phyloP scores from a whole-genome alignment of 768 basidiomycete species.

The Neoboletus subvelutipes region DNA sequence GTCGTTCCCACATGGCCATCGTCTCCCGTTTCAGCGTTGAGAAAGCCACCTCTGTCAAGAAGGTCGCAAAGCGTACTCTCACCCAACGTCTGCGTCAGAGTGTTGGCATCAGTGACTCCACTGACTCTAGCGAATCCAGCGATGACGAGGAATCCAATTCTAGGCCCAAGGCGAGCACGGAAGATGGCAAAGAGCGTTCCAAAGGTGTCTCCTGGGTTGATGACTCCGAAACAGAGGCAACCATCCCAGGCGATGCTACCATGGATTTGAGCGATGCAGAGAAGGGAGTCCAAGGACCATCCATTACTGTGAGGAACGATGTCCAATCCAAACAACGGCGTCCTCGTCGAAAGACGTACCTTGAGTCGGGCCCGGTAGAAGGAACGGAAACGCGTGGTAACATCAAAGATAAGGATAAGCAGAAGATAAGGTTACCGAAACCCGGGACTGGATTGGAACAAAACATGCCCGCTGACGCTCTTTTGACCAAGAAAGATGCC shows the following conservation, averaged over 20 bases:
- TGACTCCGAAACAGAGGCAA: slow-evolving; percentile 33
- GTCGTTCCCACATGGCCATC: slow-evolving; percentile 89
- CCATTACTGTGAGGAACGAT: slow-evolving; percentile 15
- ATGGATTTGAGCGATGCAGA: slow-evolving; percentile 20
- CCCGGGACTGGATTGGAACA: slow-evolving; percentile 61
- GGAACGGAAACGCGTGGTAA: slow-evolving; percentile 16
- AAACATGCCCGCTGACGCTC: slow-evolving; percentile 86
- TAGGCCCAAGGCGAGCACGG: slow-evolving; percentile 16
- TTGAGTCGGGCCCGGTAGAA: slow-evolving; percentile 24
- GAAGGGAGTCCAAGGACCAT: slow-evolving; percentile 12
- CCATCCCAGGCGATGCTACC: slow-evolving; percentile 26
- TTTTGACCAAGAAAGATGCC: slow-evolving; percentile 70
- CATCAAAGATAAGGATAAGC: slow-evolving; percentile 23
- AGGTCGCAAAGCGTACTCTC: slow-evolving; percentile 76
- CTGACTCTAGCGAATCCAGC: slow-evolving; percentile 49
- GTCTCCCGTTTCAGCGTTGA: slow-evolving; percentile 74
- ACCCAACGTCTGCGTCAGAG: slow-evolving; percentile 74
- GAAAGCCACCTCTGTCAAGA: slow-evolving; percentile 78
- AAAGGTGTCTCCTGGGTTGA: slow-evolving; percentile 35
- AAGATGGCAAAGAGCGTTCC: slow-evolving; percentile 22
- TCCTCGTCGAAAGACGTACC: slow-evolving; percentile 17
- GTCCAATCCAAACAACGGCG: slow-evolving; percentile 10
- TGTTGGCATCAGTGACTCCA: slow-evolving; percentile 70
- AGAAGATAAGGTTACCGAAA: slow-evolving; percentile 30
- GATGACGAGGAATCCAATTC: slow-evolving; percentile 38